phyloP scores from a whole-genome alignment of 2,329 filamentous ascomycete species.

The Beauveria scarabaeidicola region DNA sequence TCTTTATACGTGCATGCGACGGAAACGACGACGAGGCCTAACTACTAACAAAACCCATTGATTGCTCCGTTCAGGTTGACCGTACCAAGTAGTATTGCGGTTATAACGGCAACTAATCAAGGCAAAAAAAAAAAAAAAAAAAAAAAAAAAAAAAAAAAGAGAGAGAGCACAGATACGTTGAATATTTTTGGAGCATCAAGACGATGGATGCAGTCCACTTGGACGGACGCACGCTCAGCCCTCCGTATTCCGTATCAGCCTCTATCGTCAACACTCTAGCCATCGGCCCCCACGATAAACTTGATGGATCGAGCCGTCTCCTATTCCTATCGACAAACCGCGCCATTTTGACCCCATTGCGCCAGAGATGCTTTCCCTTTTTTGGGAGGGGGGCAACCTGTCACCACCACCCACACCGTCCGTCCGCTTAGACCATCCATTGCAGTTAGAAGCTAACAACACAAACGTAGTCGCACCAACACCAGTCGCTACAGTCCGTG shows the following conservation, averaged over 20 bases:
- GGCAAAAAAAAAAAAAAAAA: background rate
- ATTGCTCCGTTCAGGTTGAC: too few relatives aligned
- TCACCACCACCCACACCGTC: background rate
- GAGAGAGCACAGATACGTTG: background rate
- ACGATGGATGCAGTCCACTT: background rate
- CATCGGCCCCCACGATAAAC: background rate
- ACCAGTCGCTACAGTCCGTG: slow-evolving; percentile 3
- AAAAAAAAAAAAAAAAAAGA: background rate
- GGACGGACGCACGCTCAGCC: background rate
- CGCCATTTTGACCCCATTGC: background rate
- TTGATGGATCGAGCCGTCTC: background rate
- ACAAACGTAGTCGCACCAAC: background rate
- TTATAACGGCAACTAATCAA: too few relatives aligned
- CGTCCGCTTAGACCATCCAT: background rate
- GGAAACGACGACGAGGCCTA: background rate
- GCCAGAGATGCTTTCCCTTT: background rate
- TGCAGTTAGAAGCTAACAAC: background rate
- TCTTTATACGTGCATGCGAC: background rate
- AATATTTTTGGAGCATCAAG: background rate
- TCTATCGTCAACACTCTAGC: background rate
- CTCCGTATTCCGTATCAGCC: background rate
- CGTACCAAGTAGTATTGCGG: too few relatives aligned
- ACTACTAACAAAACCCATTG: too few relatives aligned
- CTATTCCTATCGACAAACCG: background rate
- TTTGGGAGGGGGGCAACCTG: background rate